Evolutionary conservation across 768 basidiomycete species (phyloP), one percentile per base, ranked within the genome.

Genomic region (Collybiopsis luxurians): DNA sequence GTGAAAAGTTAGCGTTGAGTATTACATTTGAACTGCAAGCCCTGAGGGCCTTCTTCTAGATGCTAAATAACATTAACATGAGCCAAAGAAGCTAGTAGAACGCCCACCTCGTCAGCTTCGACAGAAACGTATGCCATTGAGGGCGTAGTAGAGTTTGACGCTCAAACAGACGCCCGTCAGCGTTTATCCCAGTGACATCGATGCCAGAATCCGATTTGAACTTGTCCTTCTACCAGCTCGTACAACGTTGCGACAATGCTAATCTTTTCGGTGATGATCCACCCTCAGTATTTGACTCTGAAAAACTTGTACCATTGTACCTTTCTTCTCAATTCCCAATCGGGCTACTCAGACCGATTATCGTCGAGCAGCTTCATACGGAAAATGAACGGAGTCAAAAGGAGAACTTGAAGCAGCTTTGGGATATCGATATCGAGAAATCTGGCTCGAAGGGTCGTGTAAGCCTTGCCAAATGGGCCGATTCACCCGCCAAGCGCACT

Each of bases 161-260:
- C n/a, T n/a, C n/a, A n/a, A n/a, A n/a, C n/a, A n/a, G n/a, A n/a
- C n/a, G n/a, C n/a, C n/a, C n/a, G n/a, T 23, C 9, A 21, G 24
- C 34, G 34, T n/a, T 53, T 21, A n/a, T 48, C 40, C 23, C 19
- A 7, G 12, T 9, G 24, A 30, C 56, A 11, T 31, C 31, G 26
- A 42, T 38, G 39, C 23, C 44, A 27, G 49, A 48, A 19, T 30
- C 49, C n/a, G 50, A 47, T 53, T 45, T 48, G 15, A 59, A 56
- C 56, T 63, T 74, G 17, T 77, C 79, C 19, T 85, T 86, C 62
- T 77, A 93, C 24, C 79, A 87, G 24, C 66, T 94, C 56, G 71
- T 94, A 59, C 73, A 84, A 50, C 66, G 71, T 40, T 92, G 89
- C 77, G 84, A 94, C 69, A 95, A 94, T 69, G 84, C 83, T 54